Evolutionary conservation across 768 basidiomycete genomes (phyloP), one percentile per base, ranked within the genome.

Genomic region (Xerocomellus intermedius): DNA sequence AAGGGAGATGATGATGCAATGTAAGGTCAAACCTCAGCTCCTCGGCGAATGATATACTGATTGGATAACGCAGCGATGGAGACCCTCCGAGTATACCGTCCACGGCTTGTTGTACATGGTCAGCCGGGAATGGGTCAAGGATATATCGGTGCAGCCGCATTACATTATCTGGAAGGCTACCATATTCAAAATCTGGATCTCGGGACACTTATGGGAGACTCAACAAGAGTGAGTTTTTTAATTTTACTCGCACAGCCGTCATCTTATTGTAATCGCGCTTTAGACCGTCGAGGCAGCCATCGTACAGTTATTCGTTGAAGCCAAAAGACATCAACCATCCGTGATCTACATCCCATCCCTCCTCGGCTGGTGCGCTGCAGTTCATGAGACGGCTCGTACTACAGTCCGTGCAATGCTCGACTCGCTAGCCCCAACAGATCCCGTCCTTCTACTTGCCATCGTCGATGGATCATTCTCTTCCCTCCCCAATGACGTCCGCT

Each of bases 91-190:
- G 81, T 98, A 9, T 91, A 96, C 70, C 84, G 95, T 48, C 97
- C 97, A 10, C 81, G 97, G 8, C 79, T 98, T 2, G 72, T 94
- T 12, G 73, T 99, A 10, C 82, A 91, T 73, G 97, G 97, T 5
- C 72, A 80, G 13, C 65, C 76, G 6, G 95, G 96, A 12, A 91
- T 96, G 90, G 97, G 97, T 1, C 97, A 98, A 69, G 77, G 77
- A 5, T 94, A 91, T 64, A 76, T 98, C 55, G 96, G 92, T 37
- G 86, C 94, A 1, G 97, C 96, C 1, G 84, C 91, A 6, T 72
- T 99, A 33, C 94, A 98, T 74, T 87, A 95, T 68, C 74, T 99
- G 19, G 97, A 99, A 74, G 96, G 97, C 0, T 97, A 91, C 70
- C 92, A 98, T 66, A 82, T 98, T 0, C 97, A 99, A 70, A 94